Conservation (phyloP, 371 early-diverging fungal species). For the Nematocida displodere region DNA sequence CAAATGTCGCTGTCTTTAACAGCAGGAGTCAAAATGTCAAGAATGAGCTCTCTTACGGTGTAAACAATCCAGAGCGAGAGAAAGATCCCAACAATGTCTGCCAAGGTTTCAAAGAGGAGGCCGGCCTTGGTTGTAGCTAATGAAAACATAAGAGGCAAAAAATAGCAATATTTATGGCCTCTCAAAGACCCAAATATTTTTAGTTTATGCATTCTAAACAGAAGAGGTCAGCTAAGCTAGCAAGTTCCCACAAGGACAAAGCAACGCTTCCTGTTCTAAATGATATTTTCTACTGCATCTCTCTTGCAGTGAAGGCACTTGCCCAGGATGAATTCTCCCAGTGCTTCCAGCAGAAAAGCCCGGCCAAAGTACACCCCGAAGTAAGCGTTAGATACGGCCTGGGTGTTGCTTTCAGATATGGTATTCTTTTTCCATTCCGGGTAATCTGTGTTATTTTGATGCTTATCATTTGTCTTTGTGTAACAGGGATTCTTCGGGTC, state of each 20-base stretch:
- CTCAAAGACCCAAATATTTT: slow-evolving; percentile 35
- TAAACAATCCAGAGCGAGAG: slow-evolving; percentile 26
- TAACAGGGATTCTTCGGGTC: background rate
- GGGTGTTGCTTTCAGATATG: slow-evolving; percentile 21
- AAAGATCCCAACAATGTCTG: slow-evolving; percentile 13
- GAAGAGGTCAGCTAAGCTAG: background rate
- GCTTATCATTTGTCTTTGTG: background rate
- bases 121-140: background rate
- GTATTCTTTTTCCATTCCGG: slow-evolving; percentile 17
- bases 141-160: background rate
- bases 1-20: background rate
- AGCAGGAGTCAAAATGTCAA: background rate
- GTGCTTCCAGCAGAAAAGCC: slow-evolving; percentile 47
- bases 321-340: slow-evolving; percentile 46
- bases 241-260: background rate
- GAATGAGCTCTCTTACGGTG: background rate
- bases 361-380: background rate
- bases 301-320: slow-evolving; percentile 44
- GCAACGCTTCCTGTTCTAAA: slow-evolving; percentile 2
- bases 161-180: background rate
- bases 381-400: slow-evolving; percentile 7
- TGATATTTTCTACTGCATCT: slow-evolving; percentile 47
- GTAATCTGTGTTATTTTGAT: slow-evolving; percentile 6
- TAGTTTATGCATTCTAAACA: slow-evolving; percentile 45
- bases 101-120: background rate